Evolutionary conservation across 805 yeast genomes (phyloP).

Genomic region (Cyberlindnera petersonii): DNA sequence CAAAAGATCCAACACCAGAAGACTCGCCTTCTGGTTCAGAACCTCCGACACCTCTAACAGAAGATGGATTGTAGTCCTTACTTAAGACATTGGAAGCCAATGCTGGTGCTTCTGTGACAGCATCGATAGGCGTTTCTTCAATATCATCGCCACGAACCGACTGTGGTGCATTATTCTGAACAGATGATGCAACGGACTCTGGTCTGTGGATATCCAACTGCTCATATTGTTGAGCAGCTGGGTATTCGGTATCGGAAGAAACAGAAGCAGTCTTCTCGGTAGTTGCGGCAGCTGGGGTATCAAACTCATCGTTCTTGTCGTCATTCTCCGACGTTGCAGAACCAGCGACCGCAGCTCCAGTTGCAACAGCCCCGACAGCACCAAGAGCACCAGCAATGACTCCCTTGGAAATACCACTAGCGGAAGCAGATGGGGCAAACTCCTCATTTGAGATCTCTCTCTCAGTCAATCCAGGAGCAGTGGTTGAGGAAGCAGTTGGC

Average conservation of each 20-base stretch:
- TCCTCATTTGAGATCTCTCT: conserved; percentile 2
- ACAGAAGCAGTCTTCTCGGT: conserved; percentile 28
- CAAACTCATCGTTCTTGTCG: conserved; percentile 23
- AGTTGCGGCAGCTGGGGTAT: conserved; percentile 22
- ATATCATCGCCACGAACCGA: conserved; percentile 75
- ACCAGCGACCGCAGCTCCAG: conserved; percentile 20
- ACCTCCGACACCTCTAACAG: conserved; percentile 19
- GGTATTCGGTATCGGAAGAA: conserved; percentile 25
- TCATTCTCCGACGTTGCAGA: conserved; percentile 33
- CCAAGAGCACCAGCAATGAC: conserved; percentile 26
- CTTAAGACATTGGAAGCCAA: conserved; percentile 31
- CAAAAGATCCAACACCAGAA: conserved; percentile 27
- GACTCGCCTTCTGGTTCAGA: conserved; percentile 25
- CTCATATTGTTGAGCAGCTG: conserved; percentile 17
- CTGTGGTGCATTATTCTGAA: conserved; percentile 86
- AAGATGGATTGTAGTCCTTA: conserved; percentile 22
- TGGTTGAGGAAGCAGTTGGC: too few relatives aligned
- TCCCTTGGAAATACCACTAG: conserved; percentile 24
- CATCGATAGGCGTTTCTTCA: conserved; percentile 28
- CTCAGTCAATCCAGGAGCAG: too few relatives aligned
- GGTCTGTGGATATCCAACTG: conserved; percentile 47
- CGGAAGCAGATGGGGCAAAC: conserved; percentile 13
- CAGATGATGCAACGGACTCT: conserved; percentile 83
- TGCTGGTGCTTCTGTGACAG: conserved; percentile 28
- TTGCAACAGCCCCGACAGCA: conserved; percentile 26